These are phyloP conservation scores for Camellia sinensis DNA, from an alignment of 148 eudicot genomes.

Conservation along the genomic window DNA sequence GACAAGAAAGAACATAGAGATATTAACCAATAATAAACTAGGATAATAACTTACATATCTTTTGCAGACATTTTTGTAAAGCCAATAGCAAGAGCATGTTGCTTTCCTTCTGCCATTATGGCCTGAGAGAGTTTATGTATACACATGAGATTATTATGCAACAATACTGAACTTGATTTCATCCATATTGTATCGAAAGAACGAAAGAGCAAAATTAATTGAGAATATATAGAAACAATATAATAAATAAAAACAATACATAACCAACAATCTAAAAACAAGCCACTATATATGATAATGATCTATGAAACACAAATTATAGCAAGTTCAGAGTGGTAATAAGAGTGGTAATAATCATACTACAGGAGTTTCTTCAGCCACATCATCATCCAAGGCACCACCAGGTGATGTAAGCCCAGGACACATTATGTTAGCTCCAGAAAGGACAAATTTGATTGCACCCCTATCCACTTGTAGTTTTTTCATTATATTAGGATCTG, in stretches of 20 bases:
- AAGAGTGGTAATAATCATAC: constrained; percentile 32
- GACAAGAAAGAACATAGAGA: too few relatives aligned
- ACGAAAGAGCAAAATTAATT: neutral
- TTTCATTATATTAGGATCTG: constrained; percentile 95
- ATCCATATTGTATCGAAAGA: neutral
- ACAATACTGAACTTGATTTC: neutral
- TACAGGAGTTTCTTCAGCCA: constrained; percentile 84
- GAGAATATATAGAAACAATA: neutral
- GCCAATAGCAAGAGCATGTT: constrained; percentile 99
- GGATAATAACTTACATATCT: constrained; percentile 69
- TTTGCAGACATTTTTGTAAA: constrained; percentile 97
- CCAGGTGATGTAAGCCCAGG: constrained; percentile 99
- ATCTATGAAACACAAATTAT: neutral
- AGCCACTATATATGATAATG: neutral
- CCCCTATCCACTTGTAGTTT: constrained; percentile 96
- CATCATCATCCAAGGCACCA: constrained; percentile 89
- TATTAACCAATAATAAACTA: neutral
- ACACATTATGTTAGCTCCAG: constrained; percentile 99
- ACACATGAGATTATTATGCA: constrained; percentile 6
- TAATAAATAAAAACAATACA: neutral
- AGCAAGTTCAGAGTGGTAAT: neutral
- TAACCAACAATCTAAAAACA: neutral
- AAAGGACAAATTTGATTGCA: constrained; percentile 84
- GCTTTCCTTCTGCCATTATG: constrained; percentile 99
- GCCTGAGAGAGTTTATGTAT: constrained; percentile 49